These are phyloP conservation scores for Colletotrichum zoysiae DNA, from an alignment of 2,329 filamentous ascomycete species.

Conservation along the genomic window DNA sequence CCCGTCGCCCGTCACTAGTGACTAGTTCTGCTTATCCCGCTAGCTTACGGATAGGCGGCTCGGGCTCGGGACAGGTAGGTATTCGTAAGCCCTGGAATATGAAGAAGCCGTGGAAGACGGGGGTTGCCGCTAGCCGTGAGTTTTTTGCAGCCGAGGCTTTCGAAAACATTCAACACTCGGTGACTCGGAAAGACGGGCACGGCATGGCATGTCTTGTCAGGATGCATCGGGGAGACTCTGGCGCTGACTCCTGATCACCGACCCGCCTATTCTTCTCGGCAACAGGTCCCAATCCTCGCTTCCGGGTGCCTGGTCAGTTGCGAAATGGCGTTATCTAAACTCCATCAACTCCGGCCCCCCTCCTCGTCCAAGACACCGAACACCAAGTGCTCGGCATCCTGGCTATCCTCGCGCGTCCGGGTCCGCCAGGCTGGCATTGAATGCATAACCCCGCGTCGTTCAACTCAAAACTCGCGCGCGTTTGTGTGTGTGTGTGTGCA, in stretches of 20 bases:
- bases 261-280: neutral
- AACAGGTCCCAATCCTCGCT: neutral
- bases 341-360: slow-evolving; percentile 5
- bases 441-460: slow-evolving; percentile 30
- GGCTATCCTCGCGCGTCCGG: neutral
- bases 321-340: slow-evolving; percentile 2
- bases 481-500: too few species aligned
- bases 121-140: slow-evolving; percentile 10
- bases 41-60: neutral
- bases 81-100: slow-evolving; percentile 20
- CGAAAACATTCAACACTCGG: neutral
- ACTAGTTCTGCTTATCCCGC: neutral
- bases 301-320: slow-evolving; percentile 10
- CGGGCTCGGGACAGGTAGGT: neutral
- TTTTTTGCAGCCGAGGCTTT: slow-evolving; percentile 8
- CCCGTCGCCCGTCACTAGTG: neutral
- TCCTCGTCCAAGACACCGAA: neutral
- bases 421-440: neutral
- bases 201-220: neutral
- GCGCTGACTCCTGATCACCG: slow-evolving; percentile 11
- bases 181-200: slow-evolving; percentile 9
- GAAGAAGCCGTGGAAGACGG: slow-evolving; percentile 22
- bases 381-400: neutral
- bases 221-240: neutral
- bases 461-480: neutral